Evolutionary conservation across 352 stramenopile species (phyloP).

Genomic region (Pythium rishiriense): DNA sequence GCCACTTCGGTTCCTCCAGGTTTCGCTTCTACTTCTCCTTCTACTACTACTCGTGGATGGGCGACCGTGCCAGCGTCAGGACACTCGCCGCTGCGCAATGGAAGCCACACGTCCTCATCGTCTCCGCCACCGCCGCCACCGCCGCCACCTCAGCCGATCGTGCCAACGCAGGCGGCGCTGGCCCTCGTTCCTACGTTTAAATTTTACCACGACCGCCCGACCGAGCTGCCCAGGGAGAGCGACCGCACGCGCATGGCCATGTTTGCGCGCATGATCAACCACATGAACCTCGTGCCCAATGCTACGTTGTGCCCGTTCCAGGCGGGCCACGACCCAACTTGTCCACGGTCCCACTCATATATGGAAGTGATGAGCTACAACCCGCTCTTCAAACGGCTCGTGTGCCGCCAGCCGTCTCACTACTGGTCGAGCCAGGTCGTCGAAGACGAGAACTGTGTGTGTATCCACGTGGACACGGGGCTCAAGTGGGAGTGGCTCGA

Average conservation of each 20-base stretch:
- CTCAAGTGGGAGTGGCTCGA: slow-evolving; percentile 44
- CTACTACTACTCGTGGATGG: neutral
- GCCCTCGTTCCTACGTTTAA: neutral
- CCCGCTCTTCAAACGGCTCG: slow-evolving; percentile 48
- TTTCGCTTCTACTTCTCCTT: neutral
- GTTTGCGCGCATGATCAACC: slow-evolving; percentile 55
- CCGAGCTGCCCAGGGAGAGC: slow-evolving; percentile 6
- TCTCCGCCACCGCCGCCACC: neutral
- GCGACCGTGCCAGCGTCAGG: neutral
- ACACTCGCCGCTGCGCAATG: neutral
- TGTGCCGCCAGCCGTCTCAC: slow-evolving; percentile 42
- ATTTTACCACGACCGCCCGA: slow-evolving; percentile 15
- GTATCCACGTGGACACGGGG: slow-evolving; percentile 46
- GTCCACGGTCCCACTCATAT: slow-evolving; percentile 43
- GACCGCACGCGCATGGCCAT: slow-evolving; percentile 27
- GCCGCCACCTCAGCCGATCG: neutral
- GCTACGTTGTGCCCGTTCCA: slow-evolving; percentile 41
- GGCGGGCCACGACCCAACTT: slow-evolving; percentile 27
- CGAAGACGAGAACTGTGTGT: slow-evolving; percentile 46
- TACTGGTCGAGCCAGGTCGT: slow-evolving; percentile 43
- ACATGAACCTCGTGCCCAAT: slow-evolving; percentile 46
- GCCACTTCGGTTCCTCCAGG: neutral
- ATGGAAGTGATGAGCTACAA: slow-evolving; percentile 58
- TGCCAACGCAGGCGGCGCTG: slow-evolving; percentile 8
- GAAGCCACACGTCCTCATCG: neutral